phyloP scores from a whole-genome alignment of 2,329 filamentous ascomycete genomes.

The Sporothrix brasiliensis region DNA sequence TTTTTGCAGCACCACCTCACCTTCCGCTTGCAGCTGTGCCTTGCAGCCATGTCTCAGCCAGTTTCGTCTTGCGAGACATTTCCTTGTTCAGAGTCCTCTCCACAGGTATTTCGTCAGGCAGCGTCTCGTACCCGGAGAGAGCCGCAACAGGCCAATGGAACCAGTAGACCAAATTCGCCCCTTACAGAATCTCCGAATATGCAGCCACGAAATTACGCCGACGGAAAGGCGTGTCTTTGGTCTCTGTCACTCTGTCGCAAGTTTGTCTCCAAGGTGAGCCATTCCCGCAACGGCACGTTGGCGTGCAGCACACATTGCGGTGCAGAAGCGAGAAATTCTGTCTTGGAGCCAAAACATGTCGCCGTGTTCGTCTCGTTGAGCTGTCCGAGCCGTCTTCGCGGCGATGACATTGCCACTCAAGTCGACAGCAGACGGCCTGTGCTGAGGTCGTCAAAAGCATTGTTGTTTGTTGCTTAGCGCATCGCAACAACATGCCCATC shows the following conservation, averaged over 20 bases:
- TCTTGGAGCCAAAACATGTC: not conserved
- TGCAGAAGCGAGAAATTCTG: constrained; percentile 1
- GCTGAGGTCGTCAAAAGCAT: not conserved
- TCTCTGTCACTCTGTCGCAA: not conserved
- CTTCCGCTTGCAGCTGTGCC: constrained; percentile 9
- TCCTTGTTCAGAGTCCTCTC: not conserved
- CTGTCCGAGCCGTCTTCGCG: not conserved
- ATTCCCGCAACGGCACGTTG: constrained; percentile 4
- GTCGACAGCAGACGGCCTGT: not conserved
- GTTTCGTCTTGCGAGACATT: constrained; percentile 6
- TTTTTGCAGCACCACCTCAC: not conserved
- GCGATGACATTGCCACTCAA: not conserved
- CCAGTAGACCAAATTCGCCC: not conserved
- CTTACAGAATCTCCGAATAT: not conserved
- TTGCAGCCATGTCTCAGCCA: constrained; percentile 11
- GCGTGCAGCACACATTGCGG: not conserved
- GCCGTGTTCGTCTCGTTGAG: not conserved
- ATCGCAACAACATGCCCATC: not conserved
- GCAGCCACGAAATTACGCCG: not conserved
- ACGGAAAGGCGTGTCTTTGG: not conserved
- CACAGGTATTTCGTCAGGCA: not conserved
- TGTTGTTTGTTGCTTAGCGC: not conserved
- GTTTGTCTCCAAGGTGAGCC: not conserved
- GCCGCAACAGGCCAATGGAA: not conserved
- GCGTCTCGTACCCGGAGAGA: constrained; percentile 8